Conservation (phyloP, 1,284 basidiomycete species). For the Austropuccinia psidii region DNA sequence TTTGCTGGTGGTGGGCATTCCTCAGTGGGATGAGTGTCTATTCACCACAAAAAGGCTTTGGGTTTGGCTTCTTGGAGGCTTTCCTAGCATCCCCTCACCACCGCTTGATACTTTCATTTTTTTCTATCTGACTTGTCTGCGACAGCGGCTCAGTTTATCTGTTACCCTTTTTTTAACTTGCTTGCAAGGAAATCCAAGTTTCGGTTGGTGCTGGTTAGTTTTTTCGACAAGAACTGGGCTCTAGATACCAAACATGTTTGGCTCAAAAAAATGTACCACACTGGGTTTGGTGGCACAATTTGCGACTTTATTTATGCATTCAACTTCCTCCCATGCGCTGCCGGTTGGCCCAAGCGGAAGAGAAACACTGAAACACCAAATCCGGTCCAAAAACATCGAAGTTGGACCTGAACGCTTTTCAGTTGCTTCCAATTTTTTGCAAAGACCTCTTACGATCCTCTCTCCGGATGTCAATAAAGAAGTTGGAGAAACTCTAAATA, state of each 20-base stretch:
- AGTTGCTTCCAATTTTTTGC: not conserved
- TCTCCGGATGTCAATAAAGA: not conserved
- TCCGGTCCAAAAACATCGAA: not conserved
- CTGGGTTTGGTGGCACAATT: not conserved
- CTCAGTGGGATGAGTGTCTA: too few relatives aligned
- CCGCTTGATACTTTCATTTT: not conserved
- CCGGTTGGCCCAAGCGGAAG: not conserved
- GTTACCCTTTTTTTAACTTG: not conserved
- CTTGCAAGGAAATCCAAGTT: not conserved
- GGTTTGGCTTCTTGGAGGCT: too few relatives aligned
- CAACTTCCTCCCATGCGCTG: not conserved
- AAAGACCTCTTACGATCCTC: not conserved
- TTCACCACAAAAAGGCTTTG: too few relatives aligned
- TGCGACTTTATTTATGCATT: not conserved
- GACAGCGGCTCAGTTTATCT: not conserved
- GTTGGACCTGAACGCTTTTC: not conserved
- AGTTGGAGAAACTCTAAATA: not conserved
- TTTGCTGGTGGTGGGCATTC: too few relatives aligned
- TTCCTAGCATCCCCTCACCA: slow-evolving; percentile 13
- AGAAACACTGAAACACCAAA: not conserved
- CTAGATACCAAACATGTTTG: not conserved
- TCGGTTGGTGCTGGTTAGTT: too few relatives aligned
- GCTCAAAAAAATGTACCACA: not conserved
- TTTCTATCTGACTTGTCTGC: not conserved
- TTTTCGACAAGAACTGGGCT: too few relatives aligned